Base-by-base conservation (phyloP, 176 grass and related monocot species). In the Pontederia crassipes region DNA sequence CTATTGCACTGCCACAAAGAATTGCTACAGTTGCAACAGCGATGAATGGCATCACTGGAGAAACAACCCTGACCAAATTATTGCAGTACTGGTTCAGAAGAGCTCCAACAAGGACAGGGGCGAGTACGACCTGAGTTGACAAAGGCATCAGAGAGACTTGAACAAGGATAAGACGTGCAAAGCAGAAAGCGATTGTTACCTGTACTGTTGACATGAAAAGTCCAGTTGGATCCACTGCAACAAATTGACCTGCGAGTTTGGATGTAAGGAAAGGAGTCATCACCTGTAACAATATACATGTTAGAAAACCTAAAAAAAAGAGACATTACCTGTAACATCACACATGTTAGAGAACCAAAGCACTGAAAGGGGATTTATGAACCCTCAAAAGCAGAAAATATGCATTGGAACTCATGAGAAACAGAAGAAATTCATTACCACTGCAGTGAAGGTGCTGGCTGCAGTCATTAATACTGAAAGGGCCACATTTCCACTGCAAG, bases 401-500 rank as follows among this genome's bases (percentile, higher is more conserved):
- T 26, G 28, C 2, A 40, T 40, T 40, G 32, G 32, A 2, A 40
- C 6, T 40, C 32, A 40, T 40, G 32, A 57, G 15, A 67, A 65
- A 28, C 58, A 17, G 74, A 68, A 57, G 52, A 40, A 29, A 48
- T 45, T 64, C 52, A 71, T 84, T 89, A 89, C 90, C 66, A 83
- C 83, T 48, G 90, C 75, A 45, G 90, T 80, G 5, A 95, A 81
- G 60, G 90, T 95, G 77, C 90, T 95, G 62, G 67, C 57, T 58
- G 90, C 90, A 27, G 90, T 95, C 90, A 95, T 95, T 73, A 89
- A 75, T 48, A 95, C 90, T 0, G 90, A 95, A 53, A 95, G 90
- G 55, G 90, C 86, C 48, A 95, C 82, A 77, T 89, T 95, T 71
- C 82, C 90, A 70, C 90, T 95, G 72, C 58, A 83, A 72, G 46